Evolutionary conservation across 768 basidiomycete species (phyloP).

Genomic region (Tulasnella sp.): DNA sequence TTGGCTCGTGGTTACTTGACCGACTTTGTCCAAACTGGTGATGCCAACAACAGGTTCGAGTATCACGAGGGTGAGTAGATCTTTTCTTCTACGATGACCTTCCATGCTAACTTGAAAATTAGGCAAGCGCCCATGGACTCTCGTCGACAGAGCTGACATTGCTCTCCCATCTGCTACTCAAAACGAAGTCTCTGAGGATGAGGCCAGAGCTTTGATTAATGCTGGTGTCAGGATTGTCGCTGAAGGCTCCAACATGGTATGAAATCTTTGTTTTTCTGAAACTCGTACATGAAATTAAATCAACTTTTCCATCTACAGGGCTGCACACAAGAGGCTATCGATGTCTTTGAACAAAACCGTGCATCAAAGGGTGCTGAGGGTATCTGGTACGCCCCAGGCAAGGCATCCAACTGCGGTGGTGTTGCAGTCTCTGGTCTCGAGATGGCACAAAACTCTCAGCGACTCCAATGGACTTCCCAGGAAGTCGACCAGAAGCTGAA

Average conservation of each 20-base stretch:
- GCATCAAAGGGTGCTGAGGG: slow-evolving; percentile 32
- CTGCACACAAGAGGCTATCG: slow-evolving; percentile 57
- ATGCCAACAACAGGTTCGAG: slow-evolving; percentile 31
- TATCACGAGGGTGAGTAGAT: slow-evolving; percentile 34
- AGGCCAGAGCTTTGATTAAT: slow-evolving; percentile 54
- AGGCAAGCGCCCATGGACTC: slow-evolving; percentile 55
- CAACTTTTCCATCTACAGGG: slow-evolving; percentile 29
- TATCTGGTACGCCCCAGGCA: slow-evolving; percentile 65
- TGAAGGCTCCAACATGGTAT: slow-evolving; percentile 61
- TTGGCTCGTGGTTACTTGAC: slow-evolving; percentile 24
- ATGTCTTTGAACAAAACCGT: slow-evolving; percentile 53
- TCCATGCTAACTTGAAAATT: slow-evolving; percentile 23
- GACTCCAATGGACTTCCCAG: slow-evolving; percentile 45
- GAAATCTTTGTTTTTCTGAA: slow-evolving; percentile 1
- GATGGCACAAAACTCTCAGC: slow-evolving; percentile 67
- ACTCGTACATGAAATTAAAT: background rate
- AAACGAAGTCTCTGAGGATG: slow-evolving; percentile 55
- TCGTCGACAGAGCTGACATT: slow-evolving; percentile 48
- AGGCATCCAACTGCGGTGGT: slow-evolving; percentile 54
- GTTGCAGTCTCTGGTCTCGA: slow-evolving; percentile 68
- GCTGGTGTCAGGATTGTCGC: slow-evolving; percentile 59
- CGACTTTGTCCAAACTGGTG: slow-evolving; percentile 25
- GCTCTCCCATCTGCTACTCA: slow-evolving; percentile 60
- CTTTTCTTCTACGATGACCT: slow-evolving; percentile 10
- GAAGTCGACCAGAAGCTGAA: slow-evolving; percentile 59